Conservation (phyloP, 2,329 filamentous ascomycete species). For the Penicillium sp. region DNA sequence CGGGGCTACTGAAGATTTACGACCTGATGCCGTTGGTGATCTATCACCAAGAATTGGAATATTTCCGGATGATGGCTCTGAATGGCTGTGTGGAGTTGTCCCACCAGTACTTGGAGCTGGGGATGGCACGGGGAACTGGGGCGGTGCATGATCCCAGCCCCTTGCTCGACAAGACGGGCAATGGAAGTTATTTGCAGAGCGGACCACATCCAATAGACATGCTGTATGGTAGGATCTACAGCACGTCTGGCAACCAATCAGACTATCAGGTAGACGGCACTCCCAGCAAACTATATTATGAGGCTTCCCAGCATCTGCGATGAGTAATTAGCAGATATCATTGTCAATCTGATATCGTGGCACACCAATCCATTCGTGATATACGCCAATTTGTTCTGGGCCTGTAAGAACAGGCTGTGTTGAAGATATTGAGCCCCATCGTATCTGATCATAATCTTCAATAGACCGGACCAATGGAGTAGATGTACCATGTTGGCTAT, state of each 20-base stretch:
- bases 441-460: constrained; percentile 5
- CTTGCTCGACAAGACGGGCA: constrained; percentile 26
- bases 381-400: constrained; percentile 22
- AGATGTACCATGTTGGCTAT: background rate
- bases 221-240: constrained; percentile 30
- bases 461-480: constrained; percentile 1
- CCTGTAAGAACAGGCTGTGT: constrained; percentile 11
- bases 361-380: constrained; percentile 31
- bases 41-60: background rate
- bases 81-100: constrained; percentile 7
- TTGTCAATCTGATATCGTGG: background rate
- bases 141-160: constrained; percentile 21
- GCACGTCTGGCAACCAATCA: constrained; percentile 29
- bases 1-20: background rate
- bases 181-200: constrained; percentile 17
- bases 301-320: constrained; percentile 25
- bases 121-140: constrained; percentile 6
- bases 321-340: constrained; percentile 4
- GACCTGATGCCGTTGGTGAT: background rate
- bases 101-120: constrained; percentile 9
- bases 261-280: constrained; percentile 24
- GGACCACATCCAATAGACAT: constrained; percentile 16
- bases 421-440: constrained; percentile 7
- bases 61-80: background rate
- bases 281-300: constrained; percentile 30